A percentile compares a stretch with the other conserved stretches of the same genome.
Conservation (phyloP, 805 yeast species). For the Sungouiella thailandica region DNA sequence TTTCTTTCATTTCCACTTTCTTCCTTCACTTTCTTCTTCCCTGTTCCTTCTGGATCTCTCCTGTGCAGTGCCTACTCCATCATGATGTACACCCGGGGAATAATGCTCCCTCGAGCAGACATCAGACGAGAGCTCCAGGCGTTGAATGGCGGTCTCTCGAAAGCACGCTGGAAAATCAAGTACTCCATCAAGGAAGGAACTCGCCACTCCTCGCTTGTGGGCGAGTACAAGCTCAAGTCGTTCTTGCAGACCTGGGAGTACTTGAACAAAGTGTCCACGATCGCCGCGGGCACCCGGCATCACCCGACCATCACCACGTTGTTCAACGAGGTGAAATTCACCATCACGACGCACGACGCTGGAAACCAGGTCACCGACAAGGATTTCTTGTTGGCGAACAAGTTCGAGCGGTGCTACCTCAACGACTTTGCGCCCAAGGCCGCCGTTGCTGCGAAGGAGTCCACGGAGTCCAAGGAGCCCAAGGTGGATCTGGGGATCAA, state of each 20-base stretch:
- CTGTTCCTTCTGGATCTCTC: too few relatives aligned
- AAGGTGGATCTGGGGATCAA: background rate
- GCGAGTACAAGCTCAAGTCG: conserved; percentile 39
- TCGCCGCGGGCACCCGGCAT: conserved; percentile 56
- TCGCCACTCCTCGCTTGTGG: conserved; percentile 18
- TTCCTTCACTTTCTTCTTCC: too few relatives aligned
- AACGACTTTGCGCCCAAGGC: conserved; percentile 4
- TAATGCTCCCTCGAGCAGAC: too few relatives aligned
- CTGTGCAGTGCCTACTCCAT: too few relatives aligned
- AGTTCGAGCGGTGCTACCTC: conserved; percentile 16
- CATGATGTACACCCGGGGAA: too few relatives aligned
- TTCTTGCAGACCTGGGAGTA: conserved; percentile 68
- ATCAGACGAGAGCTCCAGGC: too few relatives aligned
- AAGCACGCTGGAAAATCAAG: too few relatives aligned
- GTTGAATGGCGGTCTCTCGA: too few relatives aligned
- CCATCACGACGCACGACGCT: conserved; percentile 63
- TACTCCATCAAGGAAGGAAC: too few relatives aligned
- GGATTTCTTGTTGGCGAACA: conserved; percentile 54
- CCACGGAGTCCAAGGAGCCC: background rate
- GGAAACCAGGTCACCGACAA: conserved; percentile 43
- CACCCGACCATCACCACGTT: conserved; percentile 68
- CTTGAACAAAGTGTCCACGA: conserved; percentile 50
- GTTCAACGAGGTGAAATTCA: conserved; percentile 52
- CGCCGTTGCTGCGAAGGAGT: background rate
- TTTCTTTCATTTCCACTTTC: too few relatives aligned